Conservation (phyloP, 352 stramenopile genomes). For the Globisporangium barbulae region DNA sequence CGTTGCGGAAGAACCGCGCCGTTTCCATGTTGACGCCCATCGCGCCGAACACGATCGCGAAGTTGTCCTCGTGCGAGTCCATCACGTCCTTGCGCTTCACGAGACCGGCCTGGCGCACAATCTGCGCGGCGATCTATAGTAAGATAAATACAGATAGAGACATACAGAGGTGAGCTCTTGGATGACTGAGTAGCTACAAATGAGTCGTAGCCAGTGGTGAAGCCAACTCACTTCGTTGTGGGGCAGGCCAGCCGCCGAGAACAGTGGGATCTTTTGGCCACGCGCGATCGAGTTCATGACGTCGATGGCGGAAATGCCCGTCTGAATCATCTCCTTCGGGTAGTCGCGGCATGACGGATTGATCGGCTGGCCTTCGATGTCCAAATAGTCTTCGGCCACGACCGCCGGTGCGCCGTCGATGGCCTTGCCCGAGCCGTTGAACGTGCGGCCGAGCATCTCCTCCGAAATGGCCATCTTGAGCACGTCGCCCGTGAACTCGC, state of each 20-base stretch:
- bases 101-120: slow-evolving; percentile 97
- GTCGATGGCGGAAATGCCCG: slow-evolving; percentile 99
- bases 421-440: slow-evolving; percentile 98
- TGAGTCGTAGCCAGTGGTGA: no score
- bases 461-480: slow-evolving; percentile 99
- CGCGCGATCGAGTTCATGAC: slow-evolving; percentile 99
- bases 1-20: slow-evolving; percentile 94
- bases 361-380: slow-evolving; percentile 99
- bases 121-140: slow-evolving; percentile 96
- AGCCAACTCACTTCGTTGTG: slow-evolving; percentile 91
- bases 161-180: no score
- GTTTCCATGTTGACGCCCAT: slow-evolving; percentile 99
- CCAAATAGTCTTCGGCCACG: slow-evolving; percentile 97
- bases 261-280: slow-evolving; percentile 99
- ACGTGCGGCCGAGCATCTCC: slow-evolving; percentile 97
- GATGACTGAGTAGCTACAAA: no score
- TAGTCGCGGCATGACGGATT: slow-evolving; percentile 99
- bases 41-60: slow-evolving; percentile 99
- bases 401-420: slow-evolving; percentile 97
- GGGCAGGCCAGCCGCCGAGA: slow-evolving; percentile 97
- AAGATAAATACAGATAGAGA: neutral
- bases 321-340: slow-evolving; percentile 99
- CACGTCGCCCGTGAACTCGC: slow-evolving; percentile 98
- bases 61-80: slow-evolving; percentile 99
- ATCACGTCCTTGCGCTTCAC: slow-evolving; percentile 98